phyloP scores from a whole-genome alignment of 2,329 filamentous ascomycete genomes.

The Dactylonectria macrodidyma region DNA sequence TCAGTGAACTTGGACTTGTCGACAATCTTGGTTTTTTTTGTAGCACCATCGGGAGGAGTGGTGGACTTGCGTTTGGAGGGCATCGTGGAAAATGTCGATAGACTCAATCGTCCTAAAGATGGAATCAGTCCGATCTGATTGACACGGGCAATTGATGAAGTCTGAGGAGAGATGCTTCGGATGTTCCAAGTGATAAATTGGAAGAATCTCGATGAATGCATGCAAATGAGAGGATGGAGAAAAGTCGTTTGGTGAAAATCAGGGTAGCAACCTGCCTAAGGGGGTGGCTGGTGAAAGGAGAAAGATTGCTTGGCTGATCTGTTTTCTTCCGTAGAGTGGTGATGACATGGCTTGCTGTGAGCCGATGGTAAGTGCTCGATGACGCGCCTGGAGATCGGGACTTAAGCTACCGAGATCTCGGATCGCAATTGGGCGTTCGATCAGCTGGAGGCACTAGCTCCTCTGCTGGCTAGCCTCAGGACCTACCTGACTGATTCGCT shows the following conservation, averaged over 20 bases:
- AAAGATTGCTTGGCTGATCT: constrained; percentile 12
- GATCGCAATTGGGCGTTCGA: constrained; percentile 30
- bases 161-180: neutral
- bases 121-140: neutral
- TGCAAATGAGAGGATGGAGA: neutral
- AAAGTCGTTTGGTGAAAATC: neutral
- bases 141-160: neutral
- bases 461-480: neutral
- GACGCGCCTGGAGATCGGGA: constrained; percentile 50
- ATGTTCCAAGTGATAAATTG: neutral
- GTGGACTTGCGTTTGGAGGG: constrained; percentile 50
- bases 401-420: constrained; percentile 40
- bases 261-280: neutral
- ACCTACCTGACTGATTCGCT: too few species aligned
- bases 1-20: constrained; percentile 43
- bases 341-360: constrained; percentile 44
- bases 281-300: neutral
- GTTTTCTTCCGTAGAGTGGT: constrained; percentile 32
- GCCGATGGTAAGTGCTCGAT: constrained; percentile 53
- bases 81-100: constrained; percentile 46
- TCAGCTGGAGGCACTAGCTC: constrained; percentile 9
- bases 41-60: constrained; percentile 39
- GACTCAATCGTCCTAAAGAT: neutral
- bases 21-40: constrained; percentile 53
- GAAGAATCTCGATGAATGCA: neutral